Conservation (phyloP, 1,139 yeast genomes). For the Hemisphaericaspora subhashii region DNA sequence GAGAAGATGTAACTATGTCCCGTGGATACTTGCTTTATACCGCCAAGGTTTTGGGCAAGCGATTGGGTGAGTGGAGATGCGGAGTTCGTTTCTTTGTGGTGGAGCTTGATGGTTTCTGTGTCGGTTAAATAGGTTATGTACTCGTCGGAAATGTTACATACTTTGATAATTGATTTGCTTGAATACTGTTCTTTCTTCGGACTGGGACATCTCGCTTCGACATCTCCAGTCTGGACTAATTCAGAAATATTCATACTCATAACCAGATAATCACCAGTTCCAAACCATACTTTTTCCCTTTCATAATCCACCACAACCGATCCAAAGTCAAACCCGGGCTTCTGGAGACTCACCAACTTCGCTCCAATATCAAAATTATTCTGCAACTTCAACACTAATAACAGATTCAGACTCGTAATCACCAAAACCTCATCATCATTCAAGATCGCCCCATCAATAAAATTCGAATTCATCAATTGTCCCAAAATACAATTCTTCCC, state of each 20-base stretch:
- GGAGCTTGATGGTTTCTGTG: slow-evolving; percentile 16
- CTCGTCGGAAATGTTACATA: slow-evolving; percentile 17
- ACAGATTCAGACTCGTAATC: slow-evolving; percentile 42
- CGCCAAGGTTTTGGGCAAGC: slow-evolving; percentile 21
- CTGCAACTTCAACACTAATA: slow-evolving; percentile 30
- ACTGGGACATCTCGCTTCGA: too few species aligned
- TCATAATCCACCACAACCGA: slow-evolving; percentile 26
- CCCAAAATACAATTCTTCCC: slow-evolving; percentile 64
- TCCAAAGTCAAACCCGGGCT: slow-evolving; percentile 18
- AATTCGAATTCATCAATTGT: slow-evolving; percentile 44
- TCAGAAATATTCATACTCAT: slow-evolving; percentile 13
- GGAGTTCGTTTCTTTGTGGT: not conserved
- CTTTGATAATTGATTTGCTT: slow-evolving; percentile 11
- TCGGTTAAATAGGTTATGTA: slow-evolving; percentile 21
- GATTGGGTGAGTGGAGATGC: not conserved
- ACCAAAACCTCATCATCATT: slow-evolving; percentile 42
- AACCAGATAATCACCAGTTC: slow-evolving; percentile 14
- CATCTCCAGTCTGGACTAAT: slow-evolving; percentile 15
- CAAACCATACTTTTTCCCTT: slow-evolving; percentile 23
- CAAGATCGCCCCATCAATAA: slow-evolving; percentile 38
- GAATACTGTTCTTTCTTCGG: not conserved
- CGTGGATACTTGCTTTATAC: slow-evolving; percentile 31
- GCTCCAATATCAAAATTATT: slow-evolving; percentile 21
- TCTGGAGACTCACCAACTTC: slow-evolving; percentile 20
- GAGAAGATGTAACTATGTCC: slow-evolving; percentile 41